Evolutionary conservation across 1,284 basidiomycete genomes (phyloP), one percentile per base, ranked within the genome.

Genomic region (Papiliotrema nemorosa): DNA sequence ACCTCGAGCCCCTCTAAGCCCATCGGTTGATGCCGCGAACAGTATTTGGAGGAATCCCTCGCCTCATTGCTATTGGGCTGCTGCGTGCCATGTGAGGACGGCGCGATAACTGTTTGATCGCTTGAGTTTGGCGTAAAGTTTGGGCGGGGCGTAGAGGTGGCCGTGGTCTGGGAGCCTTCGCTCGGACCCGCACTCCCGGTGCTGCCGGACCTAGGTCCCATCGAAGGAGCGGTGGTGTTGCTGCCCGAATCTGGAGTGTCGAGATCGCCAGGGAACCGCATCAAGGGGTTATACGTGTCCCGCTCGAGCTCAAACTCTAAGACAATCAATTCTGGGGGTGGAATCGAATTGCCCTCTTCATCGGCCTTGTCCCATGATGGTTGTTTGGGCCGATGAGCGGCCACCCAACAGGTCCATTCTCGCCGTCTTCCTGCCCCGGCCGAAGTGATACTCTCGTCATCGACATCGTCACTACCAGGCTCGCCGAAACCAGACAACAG

Each of bases 391-490:
- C 85, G 78, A 70, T 91, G 88, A 0, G 86, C 81, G 0, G 87
- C 88, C 59, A 87, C 89, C 87, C 88, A 91, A 59, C 86, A 88
- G 0, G 82, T 83, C 89, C 89, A 92, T n/a, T 77, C 74, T 16
- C 78, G 76, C 38, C 80, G 77, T 34, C 62, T 55, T 2, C 49
- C 48, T 10, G 54, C 54, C 1, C 45, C 50, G 2, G 46, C 49
- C 2, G 53, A 50, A 18, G 55, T 48, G 10, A 70, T 62, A 18
- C 73, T 72, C 20, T 77, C 74, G 3, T 66, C 61, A 25, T 68
- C 53, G 12, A 76, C 73, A 26, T 70, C 68, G 21, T 70, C 67
- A n/a, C 69, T 64, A 0, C 81, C 82, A 0, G 84, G 84, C 54
- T 84, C 83, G 16, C 86, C 84, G 74, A 79, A 87, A 5, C 87